Evolutionary conservation across 2,329 filamentous ascomycete species (phyloP).

Genomic region (Niveomyces coronatus): DNA sequence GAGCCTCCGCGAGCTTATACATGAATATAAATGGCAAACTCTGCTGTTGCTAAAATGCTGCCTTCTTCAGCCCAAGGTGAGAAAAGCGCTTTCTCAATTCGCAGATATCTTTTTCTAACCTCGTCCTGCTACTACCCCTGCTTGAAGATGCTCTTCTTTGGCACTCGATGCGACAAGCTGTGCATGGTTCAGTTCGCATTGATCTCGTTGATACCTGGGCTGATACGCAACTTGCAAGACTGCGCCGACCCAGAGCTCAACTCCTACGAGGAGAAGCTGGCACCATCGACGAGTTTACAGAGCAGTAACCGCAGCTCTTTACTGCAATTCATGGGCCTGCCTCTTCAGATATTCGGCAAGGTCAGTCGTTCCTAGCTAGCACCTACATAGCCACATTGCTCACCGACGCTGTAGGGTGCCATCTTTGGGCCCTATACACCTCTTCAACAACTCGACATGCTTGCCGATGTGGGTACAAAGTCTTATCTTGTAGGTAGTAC

Average conservation of each 20-base stretch:
- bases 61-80: constrained; percentile 85
- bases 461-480: constrained; percentile 89
- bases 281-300: constrained; percentile 72
- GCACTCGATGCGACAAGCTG: constrained; percentile 85
- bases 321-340: constrained; percentile 87
- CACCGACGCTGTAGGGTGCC: constrained; percentile 44
- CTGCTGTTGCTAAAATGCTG: constrained; percentile 89
- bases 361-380: constrained; percentile 35
- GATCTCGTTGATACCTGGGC: constrained; percentile 85
- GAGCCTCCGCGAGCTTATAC: constrained; percentile 82
- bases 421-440: constrained; percentile 96
- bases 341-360: constrained; percentile 91
- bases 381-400: background rate
- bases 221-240: constrained; percentile 86
- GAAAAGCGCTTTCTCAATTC: constrained; percentile 8
- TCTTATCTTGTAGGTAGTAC: constrained; percentile 97
- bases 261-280: constrained; percentile 63
- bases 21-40: constrained; percentile 92
- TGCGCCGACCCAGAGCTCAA: constrained; percentile 91
- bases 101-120: constrained; percentile 1
- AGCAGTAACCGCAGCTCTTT: constrained; percentile 88
- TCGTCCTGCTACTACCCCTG: background rate
- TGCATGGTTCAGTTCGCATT: constrained; percentile 99
- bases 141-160: constrained; percentile 92
- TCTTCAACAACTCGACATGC: constrained; percentile 84